phyloP scores from a whole-genome alignment of 139 green algal species.

The Pseudopediastrum boryanum region DNA sequence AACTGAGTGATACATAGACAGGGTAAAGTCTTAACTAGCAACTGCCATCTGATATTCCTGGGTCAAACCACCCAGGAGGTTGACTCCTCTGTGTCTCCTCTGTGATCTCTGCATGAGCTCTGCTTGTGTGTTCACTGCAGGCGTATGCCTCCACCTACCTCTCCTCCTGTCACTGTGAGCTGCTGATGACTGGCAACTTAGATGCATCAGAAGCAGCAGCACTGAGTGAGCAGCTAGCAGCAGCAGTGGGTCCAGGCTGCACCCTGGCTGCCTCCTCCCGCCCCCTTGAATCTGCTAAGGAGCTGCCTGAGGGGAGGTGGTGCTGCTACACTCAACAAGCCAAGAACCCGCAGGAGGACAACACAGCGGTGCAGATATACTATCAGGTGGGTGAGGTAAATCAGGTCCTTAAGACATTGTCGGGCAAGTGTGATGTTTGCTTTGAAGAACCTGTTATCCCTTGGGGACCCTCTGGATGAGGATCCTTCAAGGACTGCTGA shows the following conservation, averaged over 20 bases:
- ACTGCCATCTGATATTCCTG: too few species aligned
- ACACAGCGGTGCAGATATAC: slow-evolving; percentile 83
- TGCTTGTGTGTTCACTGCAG: background rate
- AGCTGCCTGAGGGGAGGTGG: slow-evolving; percentile 51
- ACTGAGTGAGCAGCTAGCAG: too few species aligned
- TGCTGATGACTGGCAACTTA: slow-evolving; percentile 86
- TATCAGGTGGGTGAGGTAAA: slow-evolving; percentile 51
- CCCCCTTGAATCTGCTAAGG: slow-evolving; percentile 39
- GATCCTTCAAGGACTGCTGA: too few species aligned
- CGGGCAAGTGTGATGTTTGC: background rate
- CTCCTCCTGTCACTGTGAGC: slow-evolving; percentile 71
- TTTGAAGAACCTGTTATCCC: too few species aligned
- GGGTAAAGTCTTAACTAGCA: too few species aligned
- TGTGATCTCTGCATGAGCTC: background rate
- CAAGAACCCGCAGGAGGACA: slow-evolving; percentile 86
- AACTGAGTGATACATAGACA: too few species aligned
- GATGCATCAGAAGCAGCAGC: slow-evolving; percentile 47
- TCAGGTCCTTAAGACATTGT: background rate
- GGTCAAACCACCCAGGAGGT: too few species aligned
- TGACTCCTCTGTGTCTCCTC: background rate
- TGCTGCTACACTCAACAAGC: slow-evolving; percentile 32
- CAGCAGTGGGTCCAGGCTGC: slow-evolving; percentile 21
- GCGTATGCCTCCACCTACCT: slow-evolving; percentile 45
- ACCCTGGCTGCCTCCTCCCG: slow-evolving; percentile 39
- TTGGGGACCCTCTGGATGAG: too few species aligned